Conservation (phyloP, 2,329 filamentous ascomycete species). For the Fusarium acutatum region DNA sequence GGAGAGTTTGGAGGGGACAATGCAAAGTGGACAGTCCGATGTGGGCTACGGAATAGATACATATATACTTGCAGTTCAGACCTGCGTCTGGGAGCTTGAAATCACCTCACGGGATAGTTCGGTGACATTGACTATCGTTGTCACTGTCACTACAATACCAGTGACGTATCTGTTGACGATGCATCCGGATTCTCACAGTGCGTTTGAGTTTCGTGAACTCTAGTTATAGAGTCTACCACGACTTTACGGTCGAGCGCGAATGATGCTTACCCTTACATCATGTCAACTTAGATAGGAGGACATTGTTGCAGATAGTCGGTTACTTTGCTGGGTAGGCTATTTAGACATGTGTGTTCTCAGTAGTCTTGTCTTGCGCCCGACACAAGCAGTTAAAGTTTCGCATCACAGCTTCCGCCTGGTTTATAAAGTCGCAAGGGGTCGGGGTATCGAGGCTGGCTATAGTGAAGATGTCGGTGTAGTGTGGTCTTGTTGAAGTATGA, state of each 20-base stretch:
- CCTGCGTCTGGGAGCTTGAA: fast-evolving
- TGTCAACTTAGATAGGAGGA: not conserved
- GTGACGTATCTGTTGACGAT: fast-evolving
- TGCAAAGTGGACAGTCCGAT: not conserved
- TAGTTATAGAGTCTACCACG: not conserved
- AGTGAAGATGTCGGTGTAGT: not conserved
- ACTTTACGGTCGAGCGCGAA: not conserved
- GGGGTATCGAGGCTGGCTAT: fast-evolving
- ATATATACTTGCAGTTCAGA: not conserved
- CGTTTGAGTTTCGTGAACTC: not conserved
- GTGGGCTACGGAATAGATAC: not conserved
- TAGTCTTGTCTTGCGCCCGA: no score
- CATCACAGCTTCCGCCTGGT: not conserved
- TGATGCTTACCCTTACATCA: not conserved
- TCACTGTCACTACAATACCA: no score
- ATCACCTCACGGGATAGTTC: no score
- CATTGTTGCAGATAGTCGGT: not conserved
- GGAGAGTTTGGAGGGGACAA: not conserved
- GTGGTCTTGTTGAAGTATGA: not conserved
- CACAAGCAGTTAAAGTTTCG: not conserved
- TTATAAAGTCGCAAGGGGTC: not conserved
- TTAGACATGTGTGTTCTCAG: not conserved
- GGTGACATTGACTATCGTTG: no score
- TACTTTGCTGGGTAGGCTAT: not conserved
- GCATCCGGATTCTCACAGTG: not conserved